phyloP scores from a whole-genome alignment of 2,329 filamentous ascomycete species.

The Trichoderma sp. region DNA sequence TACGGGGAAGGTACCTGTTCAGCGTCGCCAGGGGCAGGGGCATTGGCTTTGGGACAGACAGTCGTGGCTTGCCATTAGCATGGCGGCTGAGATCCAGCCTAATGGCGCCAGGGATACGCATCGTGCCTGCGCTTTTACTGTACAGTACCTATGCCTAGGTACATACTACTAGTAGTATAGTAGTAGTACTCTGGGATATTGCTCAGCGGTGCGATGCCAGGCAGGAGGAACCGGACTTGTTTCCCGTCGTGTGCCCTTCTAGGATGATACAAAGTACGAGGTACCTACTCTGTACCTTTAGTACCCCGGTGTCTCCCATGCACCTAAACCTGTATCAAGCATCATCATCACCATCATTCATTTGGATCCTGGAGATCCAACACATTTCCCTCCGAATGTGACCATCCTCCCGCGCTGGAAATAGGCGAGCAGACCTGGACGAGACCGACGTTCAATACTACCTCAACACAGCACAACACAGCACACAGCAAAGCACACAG shows the following conservation, averaged over 20 bases:
- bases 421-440: neutral
- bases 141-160: no score
- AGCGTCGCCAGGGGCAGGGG: neutral
- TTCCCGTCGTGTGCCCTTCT: neutral
- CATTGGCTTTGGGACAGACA: neutral
- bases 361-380: neutral
- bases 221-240: no score
- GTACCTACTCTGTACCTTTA: no score
- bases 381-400: neutral
- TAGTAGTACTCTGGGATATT: neutral
- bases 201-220: neutral
- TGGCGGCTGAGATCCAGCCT: conserved; percentile 16
- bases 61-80: neutral
- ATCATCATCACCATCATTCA: neutral
- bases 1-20: neutral
- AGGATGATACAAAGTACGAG: no score
- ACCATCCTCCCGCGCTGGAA: neutral
- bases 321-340: neutral
- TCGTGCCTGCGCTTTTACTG: neutral
- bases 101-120: neutral
- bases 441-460: neutral
- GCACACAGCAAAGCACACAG: neutral
- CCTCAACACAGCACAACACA: neutral
- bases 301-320: no score
- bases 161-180: no score